A percentile compares a stretch with the other conserved stretches of the same genome.
Conservation (phyloP, 129 eudicot genomes). For the Ambrosia artemisiifolia region DNA sequence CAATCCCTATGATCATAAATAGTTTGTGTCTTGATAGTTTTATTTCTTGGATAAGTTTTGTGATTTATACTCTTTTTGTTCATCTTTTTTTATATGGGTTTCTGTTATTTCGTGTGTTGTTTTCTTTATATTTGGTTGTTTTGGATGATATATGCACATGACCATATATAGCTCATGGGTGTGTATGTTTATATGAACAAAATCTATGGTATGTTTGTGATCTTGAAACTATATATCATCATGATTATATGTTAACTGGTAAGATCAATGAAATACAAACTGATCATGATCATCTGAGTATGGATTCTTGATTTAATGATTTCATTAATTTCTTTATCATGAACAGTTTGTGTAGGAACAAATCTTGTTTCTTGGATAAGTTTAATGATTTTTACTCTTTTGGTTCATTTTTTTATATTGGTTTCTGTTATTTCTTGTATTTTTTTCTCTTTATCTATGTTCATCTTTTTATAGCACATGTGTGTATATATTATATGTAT, state of each 20-base stretch:
- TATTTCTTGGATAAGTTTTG: neutral
- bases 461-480: conserved; percentile 7
- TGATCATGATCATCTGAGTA: no score
- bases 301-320: neutral
- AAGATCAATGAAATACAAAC: no score
- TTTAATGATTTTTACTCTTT: neutral
- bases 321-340: neutral
- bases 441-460: neutral
- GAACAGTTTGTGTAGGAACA: neutral
- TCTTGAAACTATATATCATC: no score
- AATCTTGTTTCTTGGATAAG: neutral
- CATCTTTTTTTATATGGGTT: neutral
- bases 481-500: neutral
- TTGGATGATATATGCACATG: no score
- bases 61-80: conserved; percentile 2
- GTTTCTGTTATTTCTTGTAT: neutral
- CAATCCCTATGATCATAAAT: neutral
- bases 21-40: neutral
- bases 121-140: neutral
- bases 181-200: no score
- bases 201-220: no score
- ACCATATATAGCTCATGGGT: no score
- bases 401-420: conserved; percentile 2
- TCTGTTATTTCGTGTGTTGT: neutral
- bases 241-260: no score